These are phyloP conservation scores for Fusarium sp. DNA, from an alignment of 2,329 filamentous ascomycete species.

Conservation along the genomic window DNA sequence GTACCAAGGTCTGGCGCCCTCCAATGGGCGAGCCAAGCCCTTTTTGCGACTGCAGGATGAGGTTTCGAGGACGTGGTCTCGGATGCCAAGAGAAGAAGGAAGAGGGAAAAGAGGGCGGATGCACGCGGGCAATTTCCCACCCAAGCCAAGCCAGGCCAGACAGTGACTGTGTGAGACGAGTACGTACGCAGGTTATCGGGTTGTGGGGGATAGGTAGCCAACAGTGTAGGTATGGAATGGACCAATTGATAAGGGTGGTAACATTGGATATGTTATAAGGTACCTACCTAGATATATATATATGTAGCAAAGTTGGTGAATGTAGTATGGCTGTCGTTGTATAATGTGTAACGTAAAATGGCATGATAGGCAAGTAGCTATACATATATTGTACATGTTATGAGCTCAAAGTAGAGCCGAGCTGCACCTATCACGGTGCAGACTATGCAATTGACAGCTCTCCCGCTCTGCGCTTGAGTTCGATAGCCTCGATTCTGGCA, in stretches of 20 bases:
- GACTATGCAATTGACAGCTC: too few relatives aligned
- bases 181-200: background rate
- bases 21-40: constrained; percentile 24
- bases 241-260: background rate
- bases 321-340: background rate
- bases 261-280: too few relatives aligned
- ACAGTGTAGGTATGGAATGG: too few relatives aligned
- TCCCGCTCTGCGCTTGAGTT: too few relatives aligned
- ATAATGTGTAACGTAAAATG: background rate
- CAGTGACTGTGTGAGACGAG: background rate
- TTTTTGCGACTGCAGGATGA: constrained; percentile 23
- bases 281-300: too few relatives aligned
- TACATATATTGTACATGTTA: background rate
- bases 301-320: background rate
- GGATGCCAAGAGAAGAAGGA: constrained; percentile 9
- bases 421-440: too few relatives aligned
- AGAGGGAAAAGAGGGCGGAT: background rate
- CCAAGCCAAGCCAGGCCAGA: constrained; percentile 1
- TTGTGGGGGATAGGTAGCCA: constrained; percentile 3
- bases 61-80: constrained; percentile 3
- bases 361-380: background rate
- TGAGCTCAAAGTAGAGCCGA: background rate
- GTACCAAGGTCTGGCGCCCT: background rate
- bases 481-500: too few relatives aligned
- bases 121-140: constrained; percentile 39